Percentiles rank a stretch among this genome's conserved stretches.
These are phyloP conservation scores for Wolfiporia cocos DNA, from an alignment of 1,284 basidiomycete species.

Conservation along the genomic window DNA sequence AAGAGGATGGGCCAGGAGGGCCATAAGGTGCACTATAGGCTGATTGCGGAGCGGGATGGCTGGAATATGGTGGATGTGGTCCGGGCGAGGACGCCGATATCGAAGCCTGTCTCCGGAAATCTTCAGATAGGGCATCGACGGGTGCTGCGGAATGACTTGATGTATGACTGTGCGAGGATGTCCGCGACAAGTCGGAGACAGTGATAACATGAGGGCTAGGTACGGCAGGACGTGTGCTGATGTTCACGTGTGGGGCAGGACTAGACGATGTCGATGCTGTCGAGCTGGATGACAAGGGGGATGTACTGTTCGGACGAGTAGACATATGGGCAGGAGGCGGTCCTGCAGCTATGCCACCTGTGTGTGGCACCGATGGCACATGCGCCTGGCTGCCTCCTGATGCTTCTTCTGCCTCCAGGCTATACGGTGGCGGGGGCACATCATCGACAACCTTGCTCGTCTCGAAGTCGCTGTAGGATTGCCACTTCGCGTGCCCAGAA, in stretches of 20 bases:
- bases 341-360: not conserved
- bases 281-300: not conserved
- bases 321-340: not conserved
- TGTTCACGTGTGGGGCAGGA: not conserved
- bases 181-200: no score
- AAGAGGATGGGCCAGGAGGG: no score
- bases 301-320: not conserved
- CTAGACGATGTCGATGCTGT: not conserved
- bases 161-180: no score
- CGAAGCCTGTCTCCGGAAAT: conserved; percentile 19
- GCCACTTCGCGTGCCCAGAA: conserved; percentile 19
- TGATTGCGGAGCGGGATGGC: no score
- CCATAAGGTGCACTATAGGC: no score
- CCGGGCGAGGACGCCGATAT: no score
- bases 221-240: not conserved
- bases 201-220: no score
- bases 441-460: conserved; percentile 41
- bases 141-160: no score
- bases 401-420: conserved; percentile 42
- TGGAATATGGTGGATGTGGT: not conserved
- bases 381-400: not conserved
- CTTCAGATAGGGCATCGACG: conserved; percentile 15
- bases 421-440: conserved; percentile 65
- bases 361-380: conserved; percentile 1
- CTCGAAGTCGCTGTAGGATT: conserved; percentile 41